Base-by-base conservation (phyloP, 192 early-diverging fungal genomes). In the Chytriomyces sp. region DNA sequence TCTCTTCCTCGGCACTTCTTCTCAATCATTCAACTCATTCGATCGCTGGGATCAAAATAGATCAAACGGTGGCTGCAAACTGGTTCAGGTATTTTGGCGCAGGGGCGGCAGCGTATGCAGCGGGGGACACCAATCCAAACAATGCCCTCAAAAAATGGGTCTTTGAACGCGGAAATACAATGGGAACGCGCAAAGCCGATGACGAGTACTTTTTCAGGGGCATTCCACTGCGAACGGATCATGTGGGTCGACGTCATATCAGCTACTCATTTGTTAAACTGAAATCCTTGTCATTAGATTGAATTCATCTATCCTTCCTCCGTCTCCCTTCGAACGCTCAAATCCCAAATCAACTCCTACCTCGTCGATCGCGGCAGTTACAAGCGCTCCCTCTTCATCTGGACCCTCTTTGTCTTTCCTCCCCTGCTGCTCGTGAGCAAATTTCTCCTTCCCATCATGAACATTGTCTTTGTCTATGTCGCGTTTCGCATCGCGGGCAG, bases 161-260 rank as follows among this genome's bases (percentile, higher is more conserved):
- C 1, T 65, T 33, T 65, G 63, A 65, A 17, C 14, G 28, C 22
- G 82, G 77, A 2, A 86, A 81, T 59, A 38, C 68, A 33, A 3
- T 75, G 19, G 81, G 78, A 17, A 84, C 84, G 22, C 59, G 84
- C 17, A 36, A 55, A 38, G 75, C 71, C 3, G 79, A 80, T 57
- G 66, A 14, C 14, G 84, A 86, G 72, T 86, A 84, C 55, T 84
- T 86, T 49, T 73, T 86, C 26, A 84, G 80, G 59, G 71, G 37
- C 33, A 66, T 86, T 5, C 81, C 81, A 28, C 39, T 39, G 56
- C 67, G 69, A n/a, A 75, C 78, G 2, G 38, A 75, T 31, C 26
- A 73, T 26, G 81, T 82, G 57, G 14, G 1, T 60, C 10, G 28
- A 68, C 14, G 34, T 0, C 77, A 53, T 60, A 26, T 57, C 2